These are phyloP conservation scores for Trametes polyzona DNA, from an alignment of 1,284 basidiomycete genomes.

Conservation along the genomic window DNA sequence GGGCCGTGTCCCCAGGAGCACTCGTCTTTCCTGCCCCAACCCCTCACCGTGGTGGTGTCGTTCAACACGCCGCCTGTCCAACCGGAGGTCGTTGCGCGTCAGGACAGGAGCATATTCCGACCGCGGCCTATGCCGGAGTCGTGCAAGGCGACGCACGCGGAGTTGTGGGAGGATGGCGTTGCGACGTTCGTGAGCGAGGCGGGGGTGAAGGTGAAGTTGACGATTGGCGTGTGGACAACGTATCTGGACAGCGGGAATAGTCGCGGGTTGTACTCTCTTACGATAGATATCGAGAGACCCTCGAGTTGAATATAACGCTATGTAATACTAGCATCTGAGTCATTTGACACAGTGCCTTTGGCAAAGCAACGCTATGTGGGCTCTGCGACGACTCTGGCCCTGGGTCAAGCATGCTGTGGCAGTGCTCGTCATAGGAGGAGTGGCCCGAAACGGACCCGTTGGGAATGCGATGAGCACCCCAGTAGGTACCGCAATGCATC, in stretches of 20 bases:
- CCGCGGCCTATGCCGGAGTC: background rate
- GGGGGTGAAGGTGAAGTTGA: background rate
- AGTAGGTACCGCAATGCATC: no score
- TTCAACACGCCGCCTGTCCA: background rate
- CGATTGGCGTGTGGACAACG: background rate
- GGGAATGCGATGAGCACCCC: no score
- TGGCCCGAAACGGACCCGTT: no score
- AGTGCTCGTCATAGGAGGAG: no score
- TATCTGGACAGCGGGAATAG: background rate
- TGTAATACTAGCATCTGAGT: no score
- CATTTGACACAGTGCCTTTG: no score
- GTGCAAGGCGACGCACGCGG: background rate
- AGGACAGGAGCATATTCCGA: background rate
- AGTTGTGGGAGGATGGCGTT: background rate
- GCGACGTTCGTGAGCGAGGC: background rate
- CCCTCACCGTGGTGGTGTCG: background rate
- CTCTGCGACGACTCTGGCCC: no score
- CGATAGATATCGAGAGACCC: background rate
- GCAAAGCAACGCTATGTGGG: no score
- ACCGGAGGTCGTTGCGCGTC: background rate
- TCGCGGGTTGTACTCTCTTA: slow-evolving; percentile 1
- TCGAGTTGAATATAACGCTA: no score
- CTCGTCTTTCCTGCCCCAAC: background rate
- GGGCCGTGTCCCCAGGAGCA: background rate
- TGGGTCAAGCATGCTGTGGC: no score